Percentiles rank a stretch among this genome's conserved stretches.
phyloP scores from a whole-genome alignment of 306 rosid species.

The Biancaea sappan region DNA sequence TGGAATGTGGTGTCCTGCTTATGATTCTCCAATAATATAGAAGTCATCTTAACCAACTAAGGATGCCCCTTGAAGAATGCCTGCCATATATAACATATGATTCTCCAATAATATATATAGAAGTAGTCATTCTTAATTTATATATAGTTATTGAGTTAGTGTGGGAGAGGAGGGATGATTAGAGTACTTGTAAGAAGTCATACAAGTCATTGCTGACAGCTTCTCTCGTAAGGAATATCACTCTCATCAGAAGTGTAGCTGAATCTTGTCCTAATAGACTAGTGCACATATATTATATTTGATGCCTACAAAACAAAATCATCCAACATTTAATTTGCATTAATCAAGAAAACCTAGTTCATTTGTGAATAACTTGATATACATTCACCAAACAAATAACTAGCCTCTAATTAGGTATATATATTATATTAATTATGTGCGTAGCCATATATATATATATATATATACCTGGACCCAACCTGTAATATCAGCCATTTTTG shows the following conservation, averaged over 20 bases:
- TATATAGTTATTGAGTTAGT: background rate
- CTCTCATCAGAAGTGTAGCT: conserved; percentile 67
- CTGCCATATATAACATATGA: conserved; percentile 44
- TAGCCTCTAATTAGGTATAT: too few relatives aligned
- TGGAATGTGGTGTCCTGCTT: conserved; percentile 94
- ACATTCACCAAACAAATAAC: too few relatives aligned
- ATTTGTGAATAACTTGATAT: too few relatives aligned
- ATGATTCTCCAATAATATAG: conserved; percentile 91
- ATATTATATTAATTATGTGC: too few relatives aligned
- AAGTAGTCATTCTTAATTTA: too few relatives aligned
- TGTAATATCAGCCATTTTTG: too few relatives aligned
- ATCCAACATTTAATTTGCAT: too few relatives aligned
- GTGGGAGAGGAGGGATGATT: background rate
- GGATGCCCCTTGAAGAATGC: conserved; percentile 80
- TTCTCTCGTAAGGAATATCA: conserved; percentile 75
- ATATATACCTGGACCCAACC: conserved; percentile 92
- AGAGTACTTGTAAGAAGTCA: conserved; percentile 81
- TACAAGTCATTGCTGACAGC: conserved; percentile 86
- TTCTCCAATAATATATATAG: background rate
- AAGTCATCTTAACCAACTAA: conserved; percentile 66
- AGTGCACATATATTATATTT: conserved; percentile 80
- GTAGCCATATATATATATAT: background rate
- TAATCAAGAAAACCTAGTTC: too few relatives aligned
- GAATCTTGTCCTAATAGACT: conserved; percentile 93
- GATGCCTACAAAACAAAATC: conserved; percentile 60